Evolutionary conservation across 2,329 filamentous ascomycete species (phyloP).

Genomic region (Cytospora mali): DNA sequence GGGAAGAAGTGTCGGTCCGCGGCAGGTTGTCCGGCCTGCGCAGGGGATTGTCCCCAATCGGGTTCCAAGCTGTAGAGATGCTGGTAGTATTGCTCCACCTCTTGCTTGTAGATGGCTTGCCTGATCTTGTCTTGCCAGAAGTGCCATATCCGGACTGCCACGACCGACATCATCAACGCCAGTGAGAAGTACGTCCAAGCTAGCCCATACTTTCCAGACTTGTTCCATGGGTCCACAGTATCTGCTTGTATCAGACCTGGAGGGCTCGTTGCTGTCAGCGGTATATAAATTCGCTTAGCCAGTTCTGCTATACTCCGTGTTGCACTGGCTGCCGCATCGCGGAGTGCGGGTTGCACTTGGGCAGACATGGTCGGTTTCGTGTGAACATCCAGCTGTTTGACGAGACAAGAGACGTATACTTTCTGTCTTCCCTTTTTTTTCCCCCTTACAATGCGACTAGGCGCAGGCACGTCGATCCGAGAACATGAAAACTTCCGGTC

Average conservation of each 20-base stretch:
- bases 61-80: conserved; percentile 55
- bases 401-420: background rate
- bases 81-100: conserved; percentile 68
- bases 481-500: conserved; percentile 13
- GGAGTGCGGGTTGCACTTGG: conserved; percentile 38
- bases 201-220: conserved; percentile 82
- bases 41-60: conserved; percentile 47
- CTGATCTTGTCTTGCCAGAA: conserved; percentile 93
- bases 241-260: conserved; percentile 64
- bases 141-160: conserved; percentile 77
- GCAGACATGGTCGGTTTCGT: conserved; percentile 44
- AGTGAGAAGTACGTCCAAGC: conserved; percentile 89
- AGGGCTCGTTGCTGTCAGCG: conserved; percentile 61
- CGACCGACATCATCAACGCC: conserved; percentile 67
- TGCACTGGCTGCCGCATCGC: conserved; percentile 39
- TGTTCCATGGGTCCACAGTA: conserved; percentile 74
- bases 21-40: conserved; percentile 47
- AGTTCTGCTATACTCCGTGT: conserved; percentile 43
- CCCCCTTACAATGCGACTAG: conserved; percentile 23
- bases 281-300: conserved; percentile 61
- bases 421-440: background rate
- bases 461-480: conserved; percentile 20
- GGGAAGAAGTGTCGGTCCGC: conserved; percentile 75
- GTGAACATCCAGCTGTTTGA: conserved; percentile 24
- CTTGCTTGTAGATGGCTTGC: conserved; percentile 84